Percentiles rank a stretch among this genome's conserved stretches.
phyloP scores from a whole-genome alignment of 2,329 filamentous ascomycete species.

The Coniosporium tulheliwenetii region DNA sequence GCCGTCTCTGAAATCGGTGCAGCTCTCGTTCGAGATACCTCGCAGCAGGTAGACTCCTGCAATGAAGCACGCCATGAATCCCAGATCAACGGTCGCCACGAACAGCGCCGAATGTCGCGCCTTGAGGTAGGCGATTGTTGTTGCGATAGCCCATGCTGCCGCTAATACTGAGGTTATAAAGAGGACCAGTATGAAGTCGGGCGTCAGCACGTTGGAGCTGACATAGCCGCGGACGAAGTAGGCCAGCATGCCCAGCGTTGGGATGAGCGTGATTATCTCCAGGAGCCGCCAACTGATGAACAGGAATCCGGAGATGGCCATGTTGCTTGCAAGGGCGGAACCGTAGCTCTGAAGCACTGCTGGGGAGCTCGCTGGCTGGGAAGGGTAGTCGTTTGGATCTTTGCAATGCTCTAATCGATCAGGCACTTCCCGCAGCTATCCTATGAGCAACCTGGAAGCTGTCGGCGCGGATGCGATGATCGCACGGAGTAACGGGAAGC shows the following conservation, averaged over 20 bases:
- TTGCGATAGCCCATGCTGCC: slow-evolving; percentile 44
- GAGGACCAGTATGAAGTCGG: slow-evolving; percentile 43
- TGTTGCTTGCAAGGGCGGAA: slow-evolving; percentile 7
- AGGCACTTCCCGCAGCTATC: too few species aligned
- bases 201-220: slow-evolving; percentile 40
- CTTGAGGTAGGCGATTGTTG: slow-evolving; percentile 41
- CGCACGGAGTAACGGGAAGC: too few species aligned
- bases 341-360: too few species aligned
- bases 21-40: slow-evolving; percentile 46
- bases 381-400: background rate
- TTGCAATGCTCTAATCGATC: too few species aligned
- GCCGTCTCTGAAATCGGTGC: slow-evolving; percentile 38
- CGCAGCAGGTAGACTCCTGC: slow-evolving; percentile 43
- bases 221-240: slow-evolving; percentile 48
- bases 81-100: slow-evolving; percentile 45
- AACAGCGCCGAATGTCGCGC: slow-evolving; percentile 43
- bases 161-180: slow-evolving; percentile 50
- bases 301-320: slow-evolving; percentile 37
- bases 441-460: too few species aligned
- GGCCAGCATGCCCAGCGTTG: slow-evolving; percentile 46
- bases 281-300: slow-evolving; percentile 47
- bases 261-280: slow-evolving; percentile 46
- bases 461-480: too few species aligned
- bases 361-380: background rate
- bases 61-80: slow-evolving; percentile 48